A percentile compares a stretch with the other conserved stretches of the same genome.
Conservation (phyloP, 345 rosid genomes). For the Noccaea caerulescens region DNA sequence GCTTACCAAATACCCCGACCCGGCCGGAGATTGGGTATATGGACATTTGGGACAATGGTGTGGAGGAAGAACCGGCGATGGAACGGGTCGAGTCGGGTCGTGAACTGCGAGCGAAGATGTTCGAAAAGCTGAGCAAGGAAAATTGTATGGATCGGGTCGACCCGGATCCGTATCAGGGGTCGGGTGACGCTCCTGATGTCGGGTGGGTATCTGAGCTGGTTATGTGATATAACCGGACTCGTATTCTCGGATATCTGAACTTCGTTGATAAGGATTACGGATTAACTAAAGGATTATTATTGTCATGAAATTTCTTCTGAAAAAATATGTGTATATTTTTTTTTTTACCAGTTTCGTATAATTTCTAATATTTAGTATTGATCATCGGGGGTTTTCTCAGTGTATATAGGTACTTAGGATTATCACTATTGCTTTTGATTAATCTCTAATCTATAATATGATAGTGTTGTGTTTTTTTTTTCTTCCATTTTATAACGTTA, state of each 20-base stretch:
- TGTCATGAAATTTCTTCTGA: not conserved
- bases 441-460: not conserved
- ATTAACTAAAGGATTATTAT: slow-evolving; percentile 2
- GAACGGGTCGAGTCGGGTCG: slow-evolving; percentile 93
- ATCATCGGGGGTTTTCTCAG: slow-evolving; percentile 11
- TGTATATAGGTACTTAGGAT: slow-evolving; percentile 26
- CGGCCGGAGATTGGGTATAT: slow-evolving; percentile 45
- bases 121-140: slow-evolving; percentile 70
- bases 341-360: slow-evolving; percentile 26
- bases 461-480: not conserved
- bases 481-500: not conserved
- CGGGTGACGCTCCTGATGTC: slow-evolving; percentile 52
- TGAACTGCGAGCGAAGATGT: slow-evolving; percentile 64
- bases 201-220: slow-evolving; percentile 88
- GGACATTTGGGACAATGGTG: slow-evolving; percentile 55
- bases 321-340: slow-evolving; percentile 23
- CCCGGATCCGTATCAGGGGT: slow-evolving; percentile 14
- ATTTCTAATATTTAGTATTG: slow-evolving; percentile 8
- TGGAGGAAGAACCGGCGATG: slow-evolving; percentile 75
- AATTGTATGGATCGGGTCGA: slow-evolving; percentile 48
- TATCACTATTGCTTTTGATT: not conserved
- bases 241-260: not conserved
- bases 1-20: slow-evolving; percentile 60
- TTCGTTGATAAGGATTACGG: slow-evolving; percentile 11
- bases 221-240: slow-evolving; percentile 39